Percentiles rank a stretch among this genome's conserved stretches.
These are phyloP conservation scores for Luffa aegyptiaca DNA, from an alignment of 306 rosid species.

Conservation along the genomic window DNA sequence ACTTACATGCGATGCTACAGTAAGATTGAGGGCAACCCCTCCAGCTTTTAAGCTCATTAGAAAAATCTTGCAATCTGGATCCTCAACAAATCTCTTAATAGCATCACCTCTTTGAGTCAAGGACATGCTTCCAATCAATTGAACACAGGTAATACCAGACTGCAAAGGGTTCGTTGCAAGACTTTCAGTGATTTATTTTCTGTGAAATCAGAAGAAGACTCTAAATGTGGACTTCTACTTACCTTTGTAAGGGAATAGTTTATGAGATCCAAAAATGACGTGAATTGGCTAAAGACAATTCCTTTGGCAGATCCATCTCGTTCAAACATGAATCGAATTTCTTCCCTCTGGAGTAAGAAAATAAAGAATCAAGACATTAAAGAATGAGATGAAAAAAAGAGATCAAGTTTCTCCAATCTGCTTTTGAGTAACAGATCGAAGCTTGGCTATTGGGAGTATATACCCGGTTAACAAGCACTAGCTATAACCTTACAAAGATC, in stretches of 20 bases:
- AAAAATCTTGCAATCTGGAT: constrained; percentile 81
- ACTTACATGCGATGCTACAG: constrained; percentile 81
- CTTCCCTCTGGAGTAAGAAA: constrained; percentile 64
- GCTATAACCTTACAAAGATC: no score
- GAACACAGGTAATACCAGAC: constrained; percentile 78
- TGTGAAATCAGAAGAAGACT: constrained; percentile 5
- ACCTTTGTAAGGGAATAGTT: constrained; percentile 71
- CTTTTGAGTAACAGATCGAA: background rate
- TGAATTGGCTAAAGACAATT: constrained; percentile 92
- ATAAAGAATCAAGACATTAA: background rate
- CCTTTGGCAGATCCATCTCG: constrained; percentile 93
- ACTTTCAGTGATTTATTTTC: background rate
- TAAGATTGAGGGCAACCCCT: constrained; percentile 91
- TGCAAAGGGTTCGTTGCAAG: constrained; percentile 28
- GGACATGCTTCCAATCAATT: constrained; percentile 80
- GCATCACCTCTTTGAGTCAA: constrained; percentile 65
- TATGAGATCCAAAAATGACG: constrained; percentile 90
- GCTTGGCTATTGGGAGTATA: background rate
- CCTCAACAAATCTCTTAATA: constrained; percentile 60
- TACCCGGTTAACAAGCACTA: no score
- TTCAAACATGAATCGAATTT: constrained; percentile 84
- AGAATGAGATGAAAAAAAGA: background rate
- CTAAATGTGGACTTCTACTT: constrained; percentile 2
- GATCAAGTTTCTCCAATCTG: background rate
- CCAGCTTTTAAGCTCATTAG: constrained; percentile 99